Base-by-base conservation (phyloP, 495 filamentous ascomycete species). In the Xylona heveae region DNA sequence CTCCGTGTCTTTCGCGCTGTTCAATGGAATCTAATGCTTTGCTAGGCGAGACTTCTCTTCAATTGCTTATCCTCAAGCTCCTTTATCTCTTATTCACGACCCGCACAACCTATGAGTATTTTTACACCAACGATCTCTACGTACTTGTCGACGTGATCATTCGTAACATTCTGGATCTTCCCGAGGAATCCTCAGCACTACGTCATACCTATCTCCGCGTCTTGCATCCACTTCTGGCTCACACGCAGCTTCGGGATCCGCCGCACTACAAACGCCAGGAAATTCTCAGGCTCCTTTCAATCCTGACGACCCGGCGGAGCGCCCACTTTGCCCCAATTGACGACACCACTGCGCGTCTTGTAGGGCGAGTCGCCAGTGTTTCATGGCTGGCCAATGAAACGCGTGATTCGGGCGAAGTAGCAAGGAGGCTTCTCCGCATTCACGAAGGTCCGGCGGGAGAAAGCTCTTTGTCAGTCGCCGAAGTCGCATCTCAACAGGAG, bases 131-230 rank as follows among this genome's bases (percentile, higher is more conserved):
- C 49, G 88, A 97, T 45, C 62, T 97, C 5, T 78, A 79, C 25
- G 88, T 97, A 8, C 66, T 97, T 9, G 66, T 95, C 24, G 88
- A 97, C 44, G 85, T 97, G 44, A 78, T 95, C 33, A 80, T 97
- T 35, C 82, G 88, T 22, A 97, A 97, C 42, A 61, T 97, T 8
- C 68, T 95, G 23, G 88, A 97, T 48, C 63, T 97, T 4, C 84
- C 85, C 0, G 71, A 76, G 36, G 79, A 84, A 40, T 63, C 79
- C 33, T 61, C 66, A 31, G 65, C 80, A 6, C 57, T 97, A 28
- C 69, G 88, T 19, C 90, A 97, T 47, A 95, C 85, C n/a, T 97
- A 97, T 44, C 63, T 97, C n/a, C 74, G 88, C 14, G 90, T 97
- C 12, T 59, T 97, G 5, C 83, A 85, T 38, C 90, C 90, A 3